A percentile compares a stretch with the other conserved stretches of the same genome.
Conservation (phyloP, 805 yeast genomes). For the Debaryomyces prosopidis region DNA sequence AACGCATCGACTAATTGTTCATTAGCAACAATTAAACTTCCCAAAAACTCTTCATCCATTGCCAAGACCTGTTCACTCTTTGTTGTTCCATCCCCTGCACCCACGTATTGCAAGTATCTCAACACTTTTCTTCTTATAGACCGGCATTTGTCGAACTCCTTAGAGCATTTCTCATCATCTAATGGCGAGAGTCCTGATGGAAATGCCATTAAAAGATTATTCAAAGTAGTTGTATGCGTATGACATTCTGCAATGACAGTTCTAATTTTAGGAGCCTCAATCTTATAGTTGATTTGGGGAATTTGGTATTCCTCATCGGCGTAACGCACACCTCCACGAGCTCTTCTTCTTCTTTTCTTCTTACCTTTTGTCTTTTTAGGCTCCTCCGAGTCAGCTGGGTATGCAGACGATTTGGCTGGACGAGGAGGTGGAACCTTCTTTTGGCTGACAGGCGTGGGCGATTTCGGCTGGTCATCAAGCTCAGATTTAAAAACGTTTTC, state of each 20-base stretch:
- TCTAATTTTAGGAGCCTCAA: conserved; percentile 73
- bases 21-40: conserved; percentile 85
- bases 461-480: conserved; percentile 1
- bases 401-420: conserved; percentile 25
- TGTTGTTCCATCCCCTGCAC: conserved; percentile 41
- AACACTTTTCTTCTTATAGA: conserved; percentile 74
- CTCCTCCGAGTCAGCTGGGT: conserved; percentile 4
- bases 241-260: conserved; percentile 72
- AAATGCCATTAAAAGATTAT: conserved; percentile 45
- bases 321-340: conserved; percentile 20
- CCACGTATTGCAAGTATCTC: conserved; percentile 79
- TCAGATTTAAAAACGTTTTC: conserved; percentile 7
- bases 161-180: conserved; percentile 61
- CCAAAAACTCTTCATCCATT: conserved; percentile 76
- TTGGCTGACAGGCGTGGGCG: not conserved
- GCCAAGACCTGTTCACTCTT: conserved; percentile 28
- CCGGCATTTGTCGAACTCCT: conserved; percentile 73
- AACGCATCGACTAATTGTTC: conserved; percentile 82
- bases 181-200: conserved; percentile 55
- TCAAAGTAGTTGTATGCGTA: conserved; percentile 68
- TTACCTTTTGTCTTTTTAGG: conserved; percentile 5
- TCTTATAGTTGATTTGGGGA: conserved; percentile 65
- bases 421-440: conserved; percentile 23
- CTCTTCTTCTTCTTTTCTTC: conserved; percentile 16
- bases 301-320: conserved; percentile 57